These are phyloP conservation scores for Ormosia emarginata DNA, from an alignment of 306 rosid species.

Conservation along the genomic window DNA sequence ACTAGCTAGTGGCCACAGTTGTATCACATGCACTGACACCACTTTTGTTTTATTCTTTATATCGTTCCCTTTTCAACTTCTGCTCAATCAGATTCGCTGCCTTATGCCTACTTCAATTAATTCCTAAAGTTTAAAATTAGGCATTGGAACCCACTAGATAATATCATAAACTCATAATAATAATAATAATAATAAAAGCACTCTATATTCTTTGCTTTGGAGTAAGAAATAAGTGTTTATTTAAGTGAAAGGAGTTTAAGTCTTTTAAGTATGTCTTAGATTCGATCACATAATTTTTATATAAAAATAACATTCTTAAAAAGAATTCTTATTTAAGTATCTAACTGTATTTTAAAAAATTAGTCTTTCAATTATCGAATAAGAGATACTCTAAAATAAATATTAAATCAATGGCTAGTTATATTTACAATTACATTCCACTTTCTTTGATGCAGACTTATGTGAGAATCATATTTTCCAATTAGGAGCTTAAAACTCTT, in stretches of 20 bases:
- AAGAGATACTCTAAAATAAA: too few relatives aligned
- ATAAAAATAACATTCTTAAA: too few relatives aligned
- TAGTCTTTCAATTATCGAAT: too few relatives aligned
- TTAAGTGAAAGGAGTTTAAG: too few relatives aligned
- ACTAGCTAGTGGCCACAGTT: constrained; percentile 23
- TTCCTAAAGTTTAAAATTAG: neutral
- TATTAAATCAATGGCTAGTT: neutral
- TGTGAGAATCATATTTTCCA: neutral
- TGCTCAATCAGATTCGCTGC: constrained; percentile 7
- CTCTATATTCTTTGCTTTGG: neutral
- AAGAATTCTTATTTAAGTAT: too few relatives aligned
- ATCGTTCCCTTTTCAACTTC: constrained; percentile 32
- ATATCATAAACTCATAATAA: neutral
- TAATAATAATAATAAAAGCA: too few relatives aligned
- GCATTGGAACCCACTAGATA: neutral
- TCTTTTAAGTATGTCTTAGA: too few relatives aligned
- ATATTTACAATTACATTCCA: neutral
- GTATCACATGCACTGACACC: constrained; percentile 71
- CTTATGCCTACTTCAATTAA: constrained; percentile 20
- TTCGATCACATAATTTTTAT: too few relatives aligned
- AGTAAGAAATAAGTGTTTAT: neutral
- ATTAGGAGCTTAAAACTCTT: neutral
- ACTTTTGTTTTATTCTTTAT: constrained; percentile 57
- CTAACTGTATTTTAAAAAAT: too few relatives aligned
- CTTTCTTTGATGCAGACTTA: neutral